Evolutionary conservation across 192 early-diverging fungal genomes (phyloP), one percentile per base, ranked within the genome.

Genomic region (Backusella sp.): DNA sequence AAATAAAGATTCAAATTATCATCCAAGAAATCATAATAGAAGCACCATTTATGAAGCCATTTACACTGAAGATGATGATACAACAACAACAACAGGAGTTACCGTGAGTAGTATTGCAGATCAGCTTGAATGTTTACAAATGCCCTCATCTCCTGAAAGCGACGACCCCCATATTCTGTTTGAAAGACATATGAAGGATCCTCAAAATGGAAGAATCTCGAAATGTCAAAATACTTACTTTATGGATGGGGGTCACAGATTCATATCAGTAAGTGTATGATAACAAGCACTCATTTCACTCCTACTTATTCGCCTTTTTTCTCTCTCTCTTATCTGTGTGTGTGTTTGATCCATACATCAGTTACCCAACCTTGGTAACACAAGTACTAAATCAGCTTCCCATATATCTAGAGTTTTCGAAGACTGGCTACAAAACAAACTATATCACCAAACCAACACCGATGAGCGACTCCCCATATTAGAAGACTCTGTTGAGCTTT

Each of bases 341-440:
- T 32, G 32, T 32, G 17, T 62, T 28, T 62, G 56, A 28, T 23
- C 21, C 26, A 23, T 62, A 62, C 11, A 26, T 26, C 44, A 82
- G 81, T 62, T 82, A 15, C 81, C 81, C 8, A 82, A 76, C 1
- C 44, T 82, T 7, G 77, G 76, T 14, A 74, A 82, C 59, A 66
- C 81, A 3, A 82, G 39, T 65, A 77, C 73, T 23, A 81, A 74
- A 39, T 42, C 81, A 9, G 77, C 81, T 1, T 76, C 81, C 14
- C 77, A 78, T 70, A 75, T 82, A 32, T 78, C 81, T 1, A 68
- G 81, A 12, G 59, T 72, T 14, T 82, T 82, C 73, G 81, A 82
- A 52, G 73, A 82, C 21, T 82, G 81, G 81, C 66, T 82, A n/a
- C 76, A 82, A 68, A 69, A 79, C 5, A 82, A 82, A 26, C 42